These are phyloP conservation scores for Globisporangium mamillatum DNA, from an alignment of 352 stramenopile species.

Conservation along the genomic window DNA sequence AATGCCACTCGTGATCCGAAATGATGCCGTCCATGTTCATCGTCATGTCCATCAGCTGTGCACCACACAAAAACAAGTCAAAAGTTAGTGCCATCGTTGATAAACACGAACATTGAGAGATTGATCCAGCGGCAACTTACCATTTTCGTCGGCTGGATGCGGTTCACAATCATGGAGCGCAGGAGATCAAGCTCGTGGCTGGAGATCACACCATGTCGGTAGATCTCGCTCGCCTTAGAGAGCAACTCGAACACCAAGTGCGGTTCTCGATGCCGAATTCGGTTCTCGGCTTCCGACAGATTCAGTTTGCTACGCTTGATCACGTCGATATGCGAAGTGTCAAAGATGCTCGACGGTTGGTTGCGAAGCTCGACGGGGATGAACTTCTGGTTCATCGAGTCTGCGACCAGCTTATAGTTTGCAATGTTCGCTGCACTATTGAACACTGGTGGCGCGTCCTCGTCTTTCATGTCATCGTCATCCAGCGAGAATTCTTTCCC, in stretches of 20 bases:
- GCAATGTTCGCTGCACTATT: constrained; percentile 51
- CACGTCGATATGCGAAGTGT: constrained; percentile 73
- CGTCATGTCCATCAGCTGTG: constrained; percentile 74
- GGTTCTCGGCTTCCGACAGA: constrained; percentile 74
- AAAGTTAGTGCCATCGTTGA: not conserved
- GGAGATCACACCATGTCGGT: constrained; percentile 75
- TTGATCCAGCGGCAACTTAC: constrained; percentile 22
- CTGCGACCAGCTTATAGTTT: constrained; percentile 72
- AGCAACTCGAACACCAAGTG: constrained; percentile 82
- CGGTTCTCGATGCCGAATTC: constrained; percentile 78
- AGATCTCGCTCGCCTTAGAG: constrained; percentile 82
- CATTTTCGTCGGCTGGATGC: constrained; percentile 84
- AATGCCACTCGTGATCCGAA: constrained; percentile 85
- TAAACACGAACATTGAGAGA: no score
- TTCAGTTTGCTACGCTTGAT: constrained; percentile 84
- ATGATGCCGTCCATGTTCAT: constrained; percentile 86
- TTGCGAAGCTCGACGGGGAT: constrained; percentile 62
- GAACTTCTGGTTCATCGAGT: constrained; percentile 85
- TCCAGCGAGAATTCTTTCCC: constrained; percentile 70
- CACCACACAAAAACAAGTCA: not conserved
- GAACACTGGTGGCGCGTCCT: constrained; percentile 56
- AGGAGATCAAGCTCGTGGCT: constrained; percentile 75
- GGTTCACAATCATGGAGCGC: constrained; percentile 72
- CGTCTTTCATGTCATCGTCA: constrained; percentile 40
- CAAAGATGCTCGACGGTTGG: constrained; percentile 54